Conservation (phyloP, 1,284 basidiomycete genomes). For the Tilletia walkeri region DNA sequence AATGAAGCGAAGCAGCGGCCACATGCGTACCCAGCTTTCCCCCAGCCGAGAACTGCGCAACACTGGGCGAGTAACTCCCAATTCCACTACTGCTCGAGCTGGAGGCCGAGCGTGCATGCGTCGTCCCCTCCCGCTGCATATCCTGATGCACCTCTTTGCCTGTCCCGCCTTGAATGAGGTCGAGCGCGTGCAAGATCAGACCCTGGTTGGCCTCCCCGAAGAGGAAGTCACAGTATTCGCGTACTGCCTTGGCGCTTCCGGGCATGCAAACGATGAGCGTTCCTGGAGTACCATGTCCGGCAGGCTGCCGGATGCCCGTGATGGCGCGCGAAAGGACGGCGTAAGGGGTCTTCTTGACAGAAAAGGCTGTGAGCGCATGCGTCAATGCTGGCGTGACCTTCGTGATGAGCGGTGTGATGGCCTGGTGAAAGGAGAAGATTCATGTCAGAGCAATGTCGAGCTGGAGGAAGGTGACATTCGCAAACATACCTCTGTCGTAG, state of each 20-base stretch:
- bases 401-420: slow-evolving; percentile 69
- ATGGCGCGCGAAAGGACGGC: slow-evolving; percentile 78
- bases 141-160: slow-evolving; percentile 64
- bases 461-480: background rate
- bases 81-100: slow-evolving; percentile 15
- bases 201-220: slow-evolving; percentile 57
- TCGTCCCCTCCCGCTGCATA: slow-evolving; percentile 20
- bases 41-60: slow-evolving; percentile 15
- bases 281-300: slow-evolving; percentile 56
- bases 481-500: slow-evolving; percentile 71
- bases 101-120: slow-evolving; percentile 15
- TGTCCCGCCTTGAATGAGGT: slow-evolving; percentile 70
- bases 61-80: slow-evolving; percentile 5
- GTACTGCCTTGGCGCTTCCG: slow-evolving; percentile 78
- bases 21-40: slow-evolving; percentile 11
- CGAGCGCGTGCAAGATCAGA: slow-evolving; percentile 70
- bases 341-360: slow-evolving; percentile 71
- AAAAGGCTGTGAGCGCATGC: slow-evolving; percentile 69
- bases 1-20: slow-evolving; percentile 11
- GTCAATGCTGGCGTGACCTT: slow-evolving; percentile 75
- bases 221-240: slow-evolving; percentile 70
- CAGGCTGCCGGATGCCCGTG: slow-evolving; percentile 64
- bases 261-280: slow-evolving; percentile 76
- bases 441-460: slow-evolving; percentile 19
- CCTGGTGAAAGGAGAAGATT: slow-evolving; percentile 55